Base-by-base conservation (phyloP, 345 rosid species). In the Chamaenerion angustifolium region DNA sequence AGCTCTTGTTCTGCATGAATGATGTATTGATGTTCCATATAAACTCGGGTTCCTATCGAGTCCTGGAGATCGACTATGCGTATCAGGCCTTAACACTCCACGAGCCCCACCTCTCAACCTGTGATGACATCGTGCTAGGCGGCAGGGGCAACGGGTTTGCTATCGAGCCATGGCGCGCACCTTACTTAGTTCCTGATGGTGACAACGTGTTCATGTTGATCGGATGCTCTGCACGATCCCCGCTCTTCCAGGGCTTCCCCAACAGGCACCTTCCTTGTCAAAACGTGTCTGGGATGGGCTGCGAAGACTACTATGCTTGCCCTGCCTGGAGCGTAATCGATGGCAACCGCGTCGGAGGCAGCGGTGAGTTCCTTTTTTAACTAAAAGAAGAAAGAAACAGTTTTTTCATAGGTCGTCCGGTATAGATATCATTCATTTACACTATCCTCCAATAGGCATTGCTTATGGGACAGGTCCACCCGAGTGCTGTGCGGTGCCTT, bases 281-380 rank as follows among this genome's bases (percentile, higher is more conserved):
- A 45, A 92, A 92, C 23, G 83, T 92, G 17, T 86, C 96, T 0
- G 95, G 93, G 0, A 87, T 84, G 95, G 87, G 98, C 15, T 92
- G 93, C 13, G 93, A 83, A 64, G 93, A 83, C 27, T 87, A 87
- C 62, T 78, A 75, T 35, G 70, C 60, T 1, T 92, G 96, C 53
- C 87, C 85, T 1, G 86, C 78, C 0, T 90, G 98, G 98, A 66
- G 42, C 16, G 44, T 75, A 42, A 57, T 75, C 6, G 88, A 87
- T 15, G 71, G 60, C 3, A 62, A 68, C 56, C 48, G 48, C 11
- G 49, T 54, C 8, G 68, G 74, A 21, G 15, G 52, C 35, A 31
- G 31, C 14, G 43, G 54, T 50, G 21, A 31, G 17, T 3, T 27
- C 43, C 3, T 23, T 6, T 49, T 16, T 44, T 7, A 44, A 44